A percentile compares a stretch with the other conserved stretches of the same genome.
These are phyloP conservation scores for Mucuna pruriens DNA, from an alignment of 306 rosid species.

Conservation along the genomic window DNA sequence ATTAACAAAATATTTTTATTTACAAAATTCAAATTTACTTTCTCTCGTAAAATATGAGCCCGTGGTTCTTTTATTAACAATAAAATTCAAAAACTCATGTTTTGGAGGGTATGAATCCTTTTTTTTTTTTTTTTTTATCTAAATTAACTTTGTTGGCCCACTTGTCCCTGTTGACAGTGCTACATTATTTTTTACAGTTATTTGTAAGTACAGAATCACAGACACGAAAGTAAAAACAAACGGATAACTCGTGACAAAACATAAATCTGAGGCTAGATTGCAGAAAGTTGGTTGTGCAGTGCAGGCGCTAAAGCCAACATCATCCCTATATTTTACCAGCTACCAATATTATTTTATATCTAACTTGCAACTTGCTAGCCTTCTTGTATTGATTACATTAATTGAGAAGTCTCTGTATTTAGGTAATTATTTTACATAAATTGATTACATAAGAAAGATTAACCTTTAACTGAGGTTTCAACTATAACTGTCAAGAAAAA, in stretches of 20 bases:
- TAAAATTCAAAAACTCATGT: no score
- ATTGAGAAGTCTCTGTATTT: background rate
- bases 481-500: no score
- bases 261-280: background rate
- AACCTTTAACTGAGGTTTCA: no score
- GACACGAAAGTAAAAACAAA: background rate
- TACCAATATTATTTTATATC: background rate
- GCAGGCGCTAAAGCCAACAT: background rate
- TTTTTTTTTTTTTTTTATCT: no score
- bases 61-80: no score
- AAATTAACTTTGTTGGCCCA: no score
- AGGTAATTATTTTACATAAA: no score
- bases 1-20: no score
- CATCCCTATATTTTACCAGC: background rate
- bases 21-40: no score
- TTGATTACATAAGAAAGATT: no score
- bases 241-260: slow-evolving; percentile 15
- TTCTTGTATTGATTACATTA: background rate
- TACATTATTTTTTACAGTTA: background rate
- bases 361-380: background rate
- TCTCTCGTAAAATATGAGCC: no score
- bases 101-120: no score
- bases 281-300: background rate
- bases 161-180: background rate
- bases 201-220: background rate